Conservation (phyloP, 1,139 yeast genomes). For the Arxiozyma bovina region DNA sequence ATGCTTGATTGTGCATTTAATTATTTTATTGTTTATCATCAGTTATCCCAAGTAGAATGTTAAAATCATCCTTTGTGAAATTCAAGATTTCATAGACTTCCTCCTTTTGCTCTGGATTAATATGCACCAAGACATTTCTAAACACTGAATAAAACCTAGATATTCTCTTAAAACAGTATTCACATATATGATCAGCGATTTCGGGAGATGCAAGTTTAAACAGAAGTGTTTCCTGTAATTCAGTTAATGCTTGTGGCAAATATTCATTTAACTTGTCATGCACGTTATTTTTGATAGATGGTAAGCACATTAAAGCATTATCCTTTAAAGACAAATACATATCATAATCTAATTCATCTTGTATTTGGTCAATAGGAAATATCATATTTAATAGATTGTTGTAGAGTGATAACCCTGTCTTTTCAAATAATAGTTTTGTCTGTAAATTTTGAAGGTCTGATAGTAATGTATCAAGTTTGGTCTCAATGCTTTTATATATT, state of each 20-base stretch:
- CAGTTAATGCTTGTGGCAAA: conserved; percentile 56
- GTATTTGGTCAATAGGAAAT: conserved; percentile 46
- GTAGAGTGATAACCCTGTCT: conserved; percentile 46
- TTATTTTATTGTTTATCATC: not conserved
- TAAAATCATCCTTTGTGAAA: conserved; percentile 42
- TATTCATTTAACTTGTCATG: conserved; percentile 44
- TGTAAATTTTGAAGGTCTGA: conserved; percentile 33
- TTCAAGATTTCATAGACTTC: conserved; percentile 23
- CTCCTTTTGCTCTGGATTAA: conserved; percentile 30
- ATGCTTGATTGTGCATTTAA: conserved; percentile 1
- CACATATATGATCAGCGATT: conserved; percentile 47
- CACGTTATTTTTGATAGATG: conserved; percentile 37
- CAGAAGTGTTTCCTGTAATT: conserved; percentile 45
- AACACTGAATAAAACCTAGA: conserved; percentile 48
- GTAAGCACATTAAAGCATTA: conserved; percentile 49
- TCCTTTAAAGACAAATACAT: conserved; percentile 58
- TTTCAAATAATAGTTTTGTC: conserved; percentile 38
- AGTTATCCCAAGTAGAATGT: conserved; percentile 47
- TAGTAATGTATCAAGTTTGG: conserved; percentile 33
- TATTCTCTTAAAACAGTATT: conserved; percentile 41
- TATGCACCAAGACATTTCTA: conserved; percentile 35
- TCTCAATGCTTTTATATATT: conserved; percentile 34
- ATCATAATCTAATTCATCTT: conserved; percentile 40
- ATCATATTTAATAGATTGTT: conserved; percentile 62
- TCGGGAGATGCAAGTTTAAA: conserved; percentile 56